A percentile compares a stretch with the other conserved stretches of the same genome.
Conservation (phyloP, 371 early-diverging fungal species). For the Nosema muscidifuracis region DNA sequence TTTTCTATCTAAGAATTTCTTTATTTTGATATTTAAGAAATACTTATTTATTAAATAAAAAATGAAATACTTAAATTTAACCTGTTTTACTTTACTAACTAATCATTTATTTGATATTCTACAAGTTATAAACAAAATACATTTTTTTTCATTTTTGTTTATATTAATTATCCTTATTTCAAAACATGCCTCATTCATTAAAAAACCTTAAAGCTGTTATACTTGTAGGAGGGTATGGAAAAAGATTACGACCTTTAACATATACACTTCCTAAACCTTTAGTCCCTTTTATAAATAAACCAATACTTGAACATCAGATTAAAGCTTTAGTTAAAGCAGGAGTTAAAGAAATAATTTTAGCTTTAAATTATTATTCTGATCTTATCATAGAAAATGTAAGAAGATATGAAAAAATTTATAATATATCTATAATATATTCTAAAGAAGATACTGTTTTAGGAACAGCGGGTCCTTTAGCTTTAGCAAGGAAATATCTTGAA, state of each 20-base stretch:
- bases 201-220: conserved; percentile 74
- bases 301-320: conserved; percentile 97
- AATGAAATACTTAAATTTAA: too few relatives aligned
- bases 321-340: conserved; percentile 88
- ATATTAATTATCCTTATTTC: background rate
- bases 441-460: conserved; percentile 90
- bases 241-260: conserved; percentile 91
- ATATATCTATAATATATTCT: conserved; percentile 84
- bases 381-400: conserved; percentile 73
- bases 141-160: too few relatives aligned
- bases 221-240: conserved; percentile 96
- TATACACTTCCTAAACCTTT: conserved; percentile 93
- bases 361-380: conserved; percentile 89
- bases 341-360: conserved; percentile 88
- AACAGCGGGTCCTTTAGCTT: conserved; percentile 91
- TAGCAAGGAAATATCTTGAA: conserved; percentile 77
- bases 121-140: too few relatives aligned
- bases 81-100: too few relatives aligned
- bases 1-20: too few relatives aligned
- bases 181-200: conserved; percentile 14
- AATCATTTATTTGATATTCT: too few relatives aligned
- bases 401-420: conserved; percentile 69
- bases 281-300: conserved; percentile 93
- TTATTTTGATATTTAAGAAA: too few relatives aligned
- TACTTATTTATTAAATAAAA: too few relatives aligned